These are phyloP conservation scores for Didymella exigua DNA, from an alignment of 2,329 filamentous ascomycete species.

Conservation along the genomic window DNA sequence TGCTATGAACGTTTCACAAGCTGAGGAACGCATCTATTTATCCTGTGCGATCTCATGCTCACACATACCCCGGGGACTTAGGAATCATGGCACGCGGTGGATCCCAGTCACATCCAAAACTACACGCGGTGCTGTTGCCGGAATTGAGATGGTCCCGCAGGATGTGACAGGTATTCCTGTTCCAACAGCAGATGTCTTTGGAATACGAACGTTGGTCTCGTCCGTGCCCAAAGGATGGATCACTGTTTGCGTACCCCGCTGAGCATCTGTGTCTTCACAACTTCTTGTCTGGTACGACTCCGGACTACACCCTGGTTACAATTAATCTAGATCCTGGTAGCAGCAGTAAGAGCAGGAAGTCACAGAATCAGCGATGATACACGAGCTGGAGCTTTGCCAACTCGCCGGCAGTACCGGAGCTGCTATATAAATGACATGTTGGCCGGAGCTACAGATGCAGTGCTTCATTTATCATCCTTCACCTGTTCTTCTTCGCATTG, in stretches of 20 bases:
- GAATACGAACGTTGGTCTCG: neutral
- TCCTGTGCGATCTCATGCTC: neutral
- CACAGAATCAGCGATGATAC: neutral
- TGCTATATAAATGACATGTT: neutral
- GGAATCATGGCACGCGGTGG: neutral
- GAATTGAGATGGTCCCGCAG: neutral
- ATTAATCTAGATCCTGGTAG: conserved; percentile 8
- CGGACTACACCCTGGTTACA: neutral
- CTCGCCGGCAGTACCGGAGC: neutral
- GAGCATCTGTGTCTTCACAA: neutral
- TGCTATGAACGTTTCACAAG: neutral
- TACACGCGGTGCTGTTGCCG: neutral
- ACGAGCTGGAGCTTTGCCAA: neutral
- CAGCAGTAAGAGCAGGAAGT: neutral
- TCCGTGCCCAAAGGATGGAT: neutral
- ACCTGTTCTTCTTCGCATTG: neutral
- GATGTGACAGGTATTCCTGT: neutral
- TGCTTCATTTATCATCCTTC: neutral
- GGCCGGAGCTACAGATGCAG: too few relatives aligned
- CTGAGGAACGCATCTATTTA: conserved; percentile 9
- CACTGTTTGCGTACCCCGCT: neutral
- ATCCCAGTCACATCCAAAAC: neutral
- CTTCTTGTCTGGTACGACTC: conserved; percentile 5
- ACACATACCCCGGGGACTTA: neutral
- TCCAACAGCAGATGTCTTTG: neutral